phyloP scores from a whole-genome alignment of 1,284 basidiomycete species.

The Cutaneotrichosporon cutaneum region DNA sequence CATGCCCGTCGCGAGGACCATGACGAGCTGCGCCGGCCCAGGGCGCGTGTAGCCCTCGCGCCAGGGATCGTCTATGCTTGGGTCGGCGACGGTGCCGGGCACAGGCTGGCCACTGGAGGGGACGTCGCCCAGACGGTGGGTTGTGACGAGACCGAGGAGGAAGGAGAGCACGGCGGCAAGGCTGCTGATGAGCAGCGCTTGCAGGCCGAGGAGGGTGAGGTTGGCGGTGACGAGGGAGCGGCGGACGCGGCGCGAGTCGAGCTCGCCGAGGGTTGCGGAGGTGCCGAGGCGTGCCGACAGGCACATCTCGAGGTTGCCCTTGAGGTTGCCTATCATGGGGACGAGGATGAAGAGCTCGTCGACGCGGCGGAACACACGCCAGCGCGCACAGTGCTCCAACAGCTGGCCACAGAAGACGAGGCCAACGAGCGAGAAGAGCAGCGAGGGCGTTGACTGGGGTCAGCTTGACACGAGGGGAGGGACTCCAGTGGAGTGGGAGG shows the following conservation, averaged over 20 bases:
- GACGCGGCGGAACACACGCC: conserved; percentile 82
- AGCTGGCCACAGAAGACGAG: conserved; percentile 84
- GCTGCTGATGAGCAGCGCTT: conserved; percentile 85
- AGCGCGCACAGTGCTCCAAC: conserved; percentile 79
- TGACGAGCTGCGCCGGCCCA: conserved; percentile 60
- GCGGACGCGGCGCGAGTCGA: conserved; percentile 70
- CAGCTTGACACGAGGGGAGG: not conserved
- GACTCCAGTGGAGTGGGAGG: too few species aligned
- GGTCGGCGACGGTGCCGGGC: conserved; percentile 20
- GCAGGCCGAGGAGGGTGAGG: conserved; percentile 83
- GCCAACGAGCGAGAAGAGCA: conserved; percentile 54
- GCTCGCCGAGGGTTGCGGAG: conserved; percentile 72
- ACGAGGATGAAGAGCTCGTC: conserved; percentile 97
- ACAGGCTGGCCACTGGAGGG: conserved; percentile 22
- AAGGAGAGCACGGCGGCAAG: conserved; percentile 80
- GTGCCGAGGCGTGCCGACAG: conserved; percentile 49
- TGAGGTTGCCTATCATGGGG: conserved; percentile 89
- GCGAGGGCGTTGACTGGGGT: conserved; percentile 53
- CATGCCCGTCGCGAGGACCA: conserved; percentile 88
- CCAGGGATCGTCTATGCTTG: conserved; percentile 29
- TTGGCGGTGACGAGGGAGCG: conserved; percentile 75
- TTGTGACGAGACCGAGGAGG: conserved; percentile 66
- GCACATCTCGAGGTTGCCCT: conserved; percentile 77
- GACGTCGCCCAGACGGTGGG: conserved; percentile 52
- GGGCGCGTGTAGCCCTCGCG: conserved; percentile 53